A percentile compares a stretch with the other conserved stretches of the same genome.
phyloP scores from a whole-genome alignment of 2,329 filamentous ascomycete genomes.

The Leptosphaerulina australis region DNA sequence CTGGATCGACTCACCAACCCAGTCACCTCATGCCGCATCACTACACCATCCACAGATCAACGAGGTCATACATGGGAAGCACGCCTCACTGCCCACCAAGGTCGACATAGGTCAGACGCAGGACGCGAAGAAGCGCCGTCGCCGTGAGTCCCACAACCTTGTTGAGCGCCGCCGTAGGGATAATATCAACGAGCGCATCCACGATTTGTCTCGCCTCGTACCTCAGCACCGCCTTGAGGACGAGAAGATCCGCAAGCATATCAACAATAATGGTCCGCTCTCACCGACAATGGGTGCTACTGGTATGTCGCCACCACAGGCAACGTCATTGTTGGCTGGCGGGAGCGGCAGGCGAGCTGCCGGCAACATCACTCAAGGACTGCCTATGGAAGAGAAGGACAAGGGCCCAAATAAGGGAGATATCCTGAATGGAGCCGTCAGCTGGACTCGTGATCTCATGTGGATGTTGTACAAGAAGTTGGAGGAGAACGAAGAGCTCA shows the following conservation, averaged over 20 bases:
- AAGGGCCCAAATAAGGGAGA: conserved; percentile 99
- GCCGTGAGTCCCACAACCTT: conserved; percentile 93
- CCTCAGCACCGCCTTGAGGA: conserved; percentile 92
- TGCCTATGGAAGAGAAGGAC: conserved; percentile 95
- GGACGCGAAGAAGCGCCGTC: conserved; percentile 89
- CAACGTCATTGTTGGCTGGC: conserved; percentile 86
- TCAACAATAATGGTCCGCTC: conserved; percentile 88
- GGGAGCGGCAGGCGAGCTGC: conserved; percentile 81
- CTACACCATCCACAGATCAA: conserved; percentile 79
- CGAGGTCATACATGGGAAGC: conserved; percentile 86
- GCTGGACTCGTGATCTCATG: conserved; percentile 97
- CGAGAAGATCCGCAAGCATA: conserved; percentile 94
- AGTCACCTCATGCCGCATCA: conserved; percentile 74
- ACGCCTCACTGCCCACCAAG: conserved; percentile 88
- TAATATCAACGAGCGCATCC: conserved; percentile 98
- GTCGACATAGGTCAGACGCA: conserved; percentile 74
- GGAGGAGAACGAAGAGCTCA: conserved; percentile 85
- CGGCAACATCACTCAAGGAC: conserved; percentile 86
- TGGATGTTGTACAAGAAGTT: conserved; percentile 92
- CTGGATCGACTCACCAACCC: conserved; percentile 86
- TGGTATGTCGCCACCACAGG: conserved; percentile 71
- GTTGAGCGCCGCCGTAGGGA: conserved; percentile 93
- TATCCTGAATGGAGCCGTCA: conserved; percentile 94
- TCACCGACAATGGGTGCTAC: conserved; percentile 79
- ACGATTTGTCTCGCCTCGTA: conserved; percentile 92